Evolutionary conservation across 306 rosid species (phyloP), one percentile per base, ranked within the genome.

Genomic region (Inga laurina): DNA sequence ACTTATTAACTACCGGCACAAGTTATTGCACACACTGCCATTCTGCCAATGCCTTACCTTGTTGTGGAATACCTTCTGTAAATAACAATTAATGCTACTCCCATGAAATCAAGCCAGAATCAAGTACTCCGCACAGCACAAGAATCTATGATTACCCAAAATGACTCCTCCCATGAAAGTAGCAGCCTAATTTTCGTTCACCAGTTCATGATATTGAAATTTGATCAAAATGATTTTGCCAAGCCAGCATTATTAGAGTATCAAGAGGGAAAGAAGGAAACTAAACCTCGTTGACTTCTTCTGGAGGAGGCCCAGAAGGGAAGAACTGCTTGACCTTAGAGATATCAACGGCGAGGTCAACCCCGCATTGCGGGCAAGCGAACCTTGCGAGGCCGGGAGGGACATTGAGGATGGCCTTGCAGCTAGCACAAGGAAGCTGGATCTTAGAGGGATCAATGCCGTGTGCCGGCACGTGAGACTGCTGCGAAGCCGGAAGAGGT

Each of bases 391-490:
- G 88, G 59, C 99, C 99, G 34, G 94, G 97, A 65, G 99, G 99
- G 24, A 97, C 99, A 83, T 97, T 94, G 77, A 97, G 99, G 56
- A 94, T 89, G 45, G 99, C 97, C 88, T 91, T 94, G 71, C 99
- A 97, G 34, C 88, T 84, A 48, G 97, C 98, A 75, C 99, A 97
- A 24, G 99, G 97, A 37, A 97, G 91, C 89, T 97, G 99, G 91
- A 97, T 91, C 97, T 97, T 97, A 69, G 99, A 75, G 11, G 98
- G 99, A 90, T 97, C 99, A 82, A 94, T 91, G 79, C 98, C 98
- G 27, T 89, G 99, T 0, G 97, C 94, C 11, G 93, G 94, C 30
- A 78, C 88, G 35, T 92, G 92, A 16, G 75, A 80, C 71, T 74
- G 79, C 44, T 52, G 83, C 64, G 71, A 66, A 24, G 69, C 75